Percentiles rank a stretch among this genome's conserved stretches.
phyloP scores from a whole-genome alignment of 2,329 filamentous ascomycete species.

The Tetracladium maxilliforme region DNA sequence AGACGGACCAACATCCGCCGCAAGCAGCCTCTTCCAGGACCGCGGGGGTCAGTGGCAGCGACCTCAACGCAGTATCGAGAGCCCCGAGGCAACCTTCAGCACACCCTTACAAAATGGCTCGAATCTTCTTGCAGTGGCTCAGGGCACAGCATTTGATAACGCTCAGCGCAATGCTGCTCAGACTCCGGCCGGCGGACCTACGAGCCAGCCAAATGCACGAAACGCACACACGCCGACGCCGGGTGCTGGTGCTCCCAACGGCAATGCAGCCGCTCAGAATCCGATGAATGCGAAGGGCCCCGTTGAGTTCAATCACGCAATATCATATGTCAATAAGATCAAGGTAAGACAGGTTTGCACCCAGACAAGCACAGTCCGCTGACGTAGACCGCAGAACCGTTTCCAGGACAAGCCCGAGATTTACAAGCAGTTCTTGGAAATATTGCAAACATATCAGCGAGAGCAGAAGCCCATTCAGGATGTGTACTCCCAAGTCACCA shows the following conservation, averaged over 20 bases:
- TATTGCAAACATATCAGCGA: constrained; percentile 92
- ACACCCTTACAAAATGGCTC: constrained; percentile 36
- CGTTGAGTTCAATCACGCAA: constrained; percentile 97
- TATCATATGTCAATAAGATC: constrained; percentile 99
- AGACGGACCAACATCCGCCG: too few relatives aligned
- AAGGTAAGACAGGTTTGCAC: too few relatives aligned
- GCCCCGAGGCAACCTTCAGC: constrained; percentile 46
- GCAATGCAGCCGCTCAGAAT: constrained; percentile 40
- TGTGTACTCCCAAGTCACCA: constrained; percentile 93
- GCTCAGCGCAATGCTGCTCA: constrained; percentile 27
- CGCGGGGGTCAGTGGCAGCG: constrained; percentile 35
- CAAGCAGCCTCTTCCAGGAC: constrained; percentile 2
- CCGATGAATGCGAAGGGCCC: constrained; percentile 76
- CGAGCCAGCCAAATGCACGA: constrained; percentile 27
- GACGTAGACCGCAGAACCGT: constrained; percentile 52
- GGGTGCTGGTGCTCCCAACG: constrained; percentile 41
- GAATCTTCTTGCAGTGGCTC: constrained; percentile 28
- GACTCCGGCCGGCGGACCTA: constrained; percentile 32
- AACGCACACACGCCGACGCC: constrained; percentile 48
- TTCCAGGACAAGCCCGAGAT: constrained; percentile 96
- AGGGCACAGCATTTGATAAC: constrained; percentile 23
- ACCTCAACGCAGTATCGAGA: constrained; percentile 44
- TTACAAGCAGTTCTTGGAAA: constrained; percentile 98
- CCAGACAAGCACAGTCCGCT: constrained; percentile 5
- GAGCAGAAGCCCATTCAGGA: constrained; percentile 98